Evolutionary conservation across 192 early-diverging fungal genomes (phyloP), one percentile per base, ranked within the genome.

Genomic region (Coemansia sp.): DNA sequence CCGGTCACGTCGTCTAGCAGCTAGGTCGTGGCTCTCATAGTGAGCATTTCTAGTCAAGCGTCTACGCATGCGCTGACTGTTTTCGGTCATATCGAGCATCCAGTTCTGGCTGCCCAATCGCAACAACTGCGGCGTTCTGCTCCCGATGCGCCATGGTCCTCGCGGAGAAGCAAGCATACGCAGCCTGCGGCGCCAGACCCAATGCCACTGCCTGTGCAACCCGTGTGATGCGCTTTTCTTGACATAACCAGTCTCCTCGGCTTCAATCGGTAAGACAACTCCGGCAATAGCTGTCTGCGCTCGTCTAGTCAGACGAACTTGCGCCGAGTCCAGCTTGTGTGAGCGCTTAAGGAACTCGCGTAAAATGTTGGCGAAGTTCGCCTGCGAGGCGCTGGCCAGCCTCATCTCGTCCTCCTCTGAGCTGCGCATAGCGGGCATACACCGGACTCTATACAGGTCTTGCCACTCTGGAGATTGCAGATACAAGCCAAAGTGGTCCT

Each of bases 401-500:
- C 58, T 58, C 70, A 79, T 79, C 43, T 79, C 76, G 7, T 60
- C 61, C 53, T 79, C 76, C 35, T 79, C 76, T 22, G 59, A 37
- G 27, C 29, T 64, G 45, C 76, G 76, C 76, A 79, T 79, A 3
- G 64, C 68, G 4, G 76, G 76, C 76, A 79, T 79, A 49, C 73
- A 59, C 43, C 52, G 62, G 20, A 63, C 45, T 13, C 71, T 71
- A 40, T 79, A 79, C 18, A 79, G 18, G 6, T 70, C 71, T 32
- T 67, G 71, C 76, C 76, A 79, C 45, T 70, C 76, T 5, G 53
- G 18, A 6, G 64, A 53, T 38, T 63, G 44, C 11, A 69, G 39
- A 30, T 69, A 56, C 13, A 20, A 30, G 5, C 44, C 34, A 58
- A 79, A 74, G 59, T 52, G 64, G 2, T 49, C 43, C 60, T 50